phyloP scores from a whole-genome alignment of 352 stramenopile genomes.

The Globisporangium irregulare region DNA sequence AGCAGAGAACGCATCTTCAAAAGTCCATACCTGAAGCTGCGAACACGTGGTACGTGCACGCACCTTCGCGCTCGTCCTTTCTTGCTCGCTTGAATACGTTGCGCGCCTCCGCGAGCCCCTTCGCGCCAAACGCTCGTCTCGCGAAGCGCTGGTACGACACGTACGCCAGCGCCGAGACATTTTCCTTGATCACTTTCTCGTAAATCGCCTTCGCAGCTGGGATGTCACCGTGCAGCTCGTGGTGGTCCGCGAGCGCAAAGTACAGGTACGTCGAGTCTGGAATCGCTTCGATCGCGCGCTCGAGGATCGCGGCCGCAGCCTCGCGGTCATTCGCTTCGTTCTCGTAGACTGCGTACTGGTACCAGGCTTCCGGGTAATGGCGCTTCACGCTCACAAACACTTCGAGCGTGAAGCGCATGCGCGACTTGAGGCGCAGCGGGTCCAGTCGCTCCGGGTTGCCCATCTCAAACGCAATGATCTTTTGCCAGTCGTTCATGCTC shows the following conservation, averaged over 20 bases:
- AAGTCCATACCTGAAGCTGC: constrained; percentile 60
- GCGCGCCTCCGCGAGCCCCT: constrained; percentile 72
- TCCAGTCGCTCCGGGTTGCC: constrained; percentile 81
- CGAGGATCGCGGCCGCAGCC: constrained; percentile 59
- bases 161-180: constrained; percentile 73
- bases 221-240: constrained; percentile 69
- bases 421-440: constrained; percentile 69
- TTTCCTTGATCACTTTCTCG: constrained; percentile 73
- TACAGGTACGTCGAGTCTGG: constrained; percentile 76
- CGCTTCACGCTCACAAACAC: constrained; percentile 75
- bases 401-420: constrained; percentile 83
- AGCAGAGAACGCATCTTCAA: not conserved
- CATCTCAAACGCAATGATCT: constrained; percentile 74
- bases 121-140: constrained; percentile 66
- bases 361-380: constrained; percentile 81
- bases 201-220: constrained; percentile 74
- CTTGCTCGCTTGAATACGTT: constrained; percentile 78
- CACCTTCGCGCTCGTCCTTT: constrained; percentile 80
- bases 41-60: constrained; percentile 82
- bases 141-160: constrained; percentile 86
- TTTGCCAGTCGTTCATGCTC: constrained; percentile 77
- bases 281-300: constrained; percentile 72
- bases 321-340: constrained; percentile 74
- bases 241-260: constrained; percentile 81
- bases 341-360: constrained; percentile 82